These are phyloP conservation scores for Neurospora sp. DNA, from an alignment of 495 filamentous ascomycete genomes.

Conservation along the genomic window DNA sequence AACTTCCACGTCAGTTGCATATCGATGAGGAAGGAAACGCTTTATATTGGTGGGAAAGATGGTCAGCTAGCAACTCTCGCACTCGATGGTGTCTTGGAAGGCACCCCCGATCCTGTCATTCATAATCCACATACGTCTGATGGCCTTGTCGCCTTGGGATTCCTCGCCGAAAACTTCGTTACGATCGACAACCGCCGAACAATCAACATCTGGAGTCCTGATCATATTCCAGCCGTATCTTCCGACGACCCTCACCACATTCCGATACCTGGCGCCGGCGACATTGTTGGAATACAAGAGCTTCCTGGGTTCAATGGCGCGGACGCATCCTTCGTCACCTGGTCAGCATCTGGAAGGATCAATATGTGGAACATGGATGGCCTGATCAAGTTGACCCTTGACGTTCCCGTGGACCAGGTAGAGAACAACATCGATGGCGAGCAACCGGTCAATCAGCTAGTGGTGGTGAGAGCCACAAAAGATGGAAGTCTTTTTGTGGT, in stretches of 20 bases:
- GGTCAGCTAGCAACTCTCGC: conserved; percentile 31
- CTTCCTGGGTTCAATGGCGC: conserved; percentile 46
- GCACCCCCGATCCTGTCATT: conserved; percentile 16
- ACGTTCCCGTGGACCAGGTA: conserved; percentile 59
- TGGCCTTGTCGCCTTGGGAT: conserved; percentile 55
- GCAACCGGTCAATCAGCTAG: conserved; percentile 59
- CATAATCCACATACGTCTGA: conserved; percentile 17
- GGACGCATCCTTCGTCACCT: conserved; percentile 72
- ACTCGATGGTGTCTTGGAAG: conserved; percentile 29
- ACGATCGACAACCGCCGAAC: conserved; percentile 65
- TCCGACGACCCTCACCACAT: conserved; percentile 26
- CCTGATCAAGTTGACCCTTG: conserved; percentile 48
- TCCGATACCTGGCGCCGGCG: conserved; percentile 59
- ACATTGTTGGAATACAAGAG: conserved; percentile 64
- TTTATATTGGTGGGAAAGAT: conserved; percentile 36
- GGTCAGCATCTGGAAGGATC: conserved; percentile 68
- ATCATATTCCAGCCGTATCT: conserved; percentile 21
- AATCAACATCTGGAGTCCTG: conserved; percentile 53
- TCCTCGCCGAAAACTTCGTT: conserved; percentile 56
- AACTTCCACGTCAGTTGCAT: conserved; percentile 56
- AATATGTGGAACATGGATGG: conserved; percentile 75
- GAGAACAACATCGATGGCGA: conserved; percentile 44
- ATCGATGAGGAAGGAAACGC: conserved; percentile 31
- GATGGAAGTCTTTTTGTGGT: conserved; percentile 57
- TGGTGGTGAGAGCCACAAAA: conserved; percentile 50